phyloP scores from a whole-genome alignment of 257 asterid genomes.

The Nicotiana sylvestris region DNA sequence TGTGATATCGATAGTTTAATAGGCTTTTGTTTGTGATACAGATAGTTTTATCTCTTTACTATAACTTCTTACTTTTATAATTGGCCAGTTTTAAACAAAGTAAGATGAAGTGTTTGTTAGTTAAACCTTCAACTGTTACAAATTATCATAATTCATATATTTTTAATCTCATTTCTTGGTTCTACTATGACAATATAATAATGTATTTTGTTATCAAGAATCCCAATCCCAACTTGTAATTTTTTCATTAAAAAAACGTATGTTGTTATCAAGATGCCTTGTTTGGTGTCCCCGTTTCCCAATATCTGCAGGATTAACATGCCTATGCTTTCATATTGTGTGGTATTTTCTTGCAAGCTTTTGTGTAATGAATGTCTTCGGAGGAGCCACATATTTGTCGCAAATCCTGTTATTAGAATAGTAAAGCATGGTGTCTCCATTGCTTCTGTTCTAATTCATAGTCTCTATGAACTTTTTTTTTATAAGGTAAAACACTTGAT shows the following conservation, averaged over 20 bases:
- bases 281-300: background rate
- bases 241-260: background rate
- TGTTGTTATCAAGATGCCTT: background rate
- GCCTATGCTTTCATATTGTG: background rate
- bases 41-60: background rate
- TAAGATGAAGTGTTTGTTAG: background rate
- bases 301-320: background rate
- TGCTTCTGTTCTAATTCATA: background rate
- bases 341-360: background rate
- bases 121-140: background rate
- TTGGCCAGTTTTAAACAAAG: background rate
- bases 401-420: background rate
- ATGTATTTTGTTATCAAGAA: background rate
- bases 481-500: no score
- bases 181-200: background rate
- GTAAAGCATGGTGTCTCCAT: background rate
- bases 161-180: background rate
- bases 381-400: background rate
- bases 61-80: background rate
- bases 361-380: background rate
- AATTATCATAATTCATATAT: background rate
- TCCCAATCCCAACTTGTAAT: no score
- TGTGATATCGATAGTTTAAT: background rate
- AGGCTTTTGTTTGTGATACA: background rate
- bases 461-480: background rate